These are phyloP conservation scores for Clarireedia paspali DNA, from an alignment of 2,329 filamentous ascomycete species.

Conservation along the genomic window DNA sequence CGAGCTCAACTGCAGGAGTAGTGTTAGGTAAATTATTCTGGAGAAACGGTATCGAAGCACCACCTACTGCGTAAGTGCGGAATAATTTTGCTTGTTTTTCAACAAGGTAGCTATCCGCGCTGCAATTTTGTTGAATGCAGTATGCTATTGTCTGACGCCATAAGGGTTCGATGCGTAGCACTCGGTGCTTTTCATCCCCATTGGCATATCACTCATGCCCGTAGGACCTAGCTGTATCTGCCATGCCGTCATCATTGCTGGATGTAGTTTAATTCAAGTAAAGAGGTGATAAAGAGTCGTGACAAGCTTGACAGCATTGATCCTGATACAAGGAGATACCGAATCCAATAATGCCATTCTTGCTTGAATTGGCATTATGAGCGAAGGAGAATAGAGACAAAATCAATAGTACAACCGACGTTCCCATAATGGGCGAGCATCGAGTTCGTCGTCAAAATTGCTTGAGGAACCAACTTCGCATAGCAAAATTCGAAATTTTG, in stretches of 20 bases:
- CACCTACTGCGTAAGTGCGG: background rate
- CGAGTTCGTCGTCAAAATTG: too few species aligned
- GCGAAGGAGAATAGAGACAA: background rate
- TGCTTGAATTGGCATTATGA: background rate
- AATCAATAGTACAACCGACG: background rate
- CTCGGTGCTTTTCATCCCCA: background rate
- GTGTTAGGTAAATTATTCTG: background rate
- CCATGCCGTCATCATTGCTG: background rate
- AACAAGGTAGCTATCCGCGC: background rate
- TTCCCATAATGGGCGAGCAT: background rate
- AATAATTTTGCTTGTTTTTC: background rate
- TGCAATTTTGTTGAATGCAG: background rate
- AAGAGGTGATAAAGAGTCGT: conserved; percentile 7
- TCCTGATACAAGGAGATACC: conserved; percentile 39
- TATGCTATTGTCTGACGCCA: conserved; percentile 16
- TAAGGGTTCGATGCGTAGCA: conserved; percentile 14
- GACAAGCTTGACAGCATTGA: conserved; percentile 4
- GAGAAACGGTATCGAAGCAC: background rate
- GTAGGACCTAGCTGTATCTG: background rate
- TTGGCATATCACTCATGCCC: background rate
- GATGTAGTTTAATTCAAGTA: conserved; percentile 8
- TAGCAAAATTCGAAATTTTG: too few species aligned
- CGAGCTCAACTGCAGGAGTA: background rate
- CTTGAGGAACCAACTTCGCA: too few species aligned
- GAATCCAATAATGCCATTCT: conserved; percentile 58